A percentile compares a stretch with the other conserved stretches of the same genome.
Conservation (phyloP, 129 eudicot genomes). For the Helichrysum umbraculigerum region DNA sequence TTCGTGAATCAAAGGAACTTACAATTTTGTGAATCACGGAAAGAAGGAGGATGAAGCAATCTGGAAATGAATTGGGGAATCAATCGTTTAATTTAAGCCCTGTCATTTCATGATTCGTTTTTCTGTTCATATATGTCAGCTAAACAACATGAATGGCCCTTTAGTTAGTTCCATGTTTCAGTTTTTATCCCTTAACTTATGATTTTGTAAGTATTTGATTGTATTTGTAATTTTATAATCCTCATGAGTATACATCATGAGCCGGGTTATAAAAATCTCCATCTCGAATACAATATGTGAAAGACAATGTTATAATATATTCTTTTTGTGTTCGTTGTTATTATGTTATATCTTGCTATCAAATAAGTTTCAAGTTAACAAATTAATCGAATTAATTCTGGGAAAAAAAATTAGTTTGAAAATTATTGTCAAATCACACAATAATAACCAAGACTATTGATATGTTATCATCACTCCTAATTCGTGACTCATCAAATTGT, state of each 20-base stretch:
- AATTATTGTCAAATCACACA: too few species aligned
- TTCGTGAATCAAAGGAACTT: slow-evolving; percentile 14
- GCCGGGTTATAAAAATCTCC: too few species aligned
- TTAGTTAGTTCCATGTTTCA: not conserved
- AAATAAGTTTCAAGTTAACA: too few species aligned
- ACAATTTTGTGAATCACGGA: slow-evolving; percentile 19
- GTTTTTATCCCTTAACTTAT: not conserved
- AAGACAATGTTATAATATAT: too few species aligned
- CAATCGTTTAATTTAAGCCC: slow-evolving; percentile 14
- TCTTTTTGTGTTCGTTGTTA: too few species aligned
- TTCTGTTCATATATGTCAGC: slow-evolving; percentile 26
- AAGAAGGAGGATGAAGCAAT: slow-evolving; percentile 23
- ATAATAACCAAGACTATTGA: too few species aligned
- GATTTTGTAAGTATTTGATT: not conserved
- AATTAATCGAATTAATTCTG: too few species aligned
- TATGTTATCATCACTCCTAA: not conserved
- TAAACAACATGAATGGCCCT: slow-evolving; percentile 25
- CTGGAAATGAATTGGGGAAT: slow-evolving; percentile 17
- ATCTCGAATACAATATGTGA: too few species aligned
- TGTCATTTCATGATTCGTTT: slow-evolving; percentile 15
- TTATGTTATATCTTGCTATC: too few species aligned
- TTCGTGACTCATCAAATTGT: not conserved
- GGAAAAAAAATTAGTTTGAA: not conserved
- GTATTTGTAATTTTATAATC: too few species aligned
- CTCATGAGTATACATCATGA: too few species aligned